Evolutionary conservation across 2,329 filamentous ascomycete genomes (phyloP).

Genomic region (Zymoseptoria ardabiliae): DNA sequence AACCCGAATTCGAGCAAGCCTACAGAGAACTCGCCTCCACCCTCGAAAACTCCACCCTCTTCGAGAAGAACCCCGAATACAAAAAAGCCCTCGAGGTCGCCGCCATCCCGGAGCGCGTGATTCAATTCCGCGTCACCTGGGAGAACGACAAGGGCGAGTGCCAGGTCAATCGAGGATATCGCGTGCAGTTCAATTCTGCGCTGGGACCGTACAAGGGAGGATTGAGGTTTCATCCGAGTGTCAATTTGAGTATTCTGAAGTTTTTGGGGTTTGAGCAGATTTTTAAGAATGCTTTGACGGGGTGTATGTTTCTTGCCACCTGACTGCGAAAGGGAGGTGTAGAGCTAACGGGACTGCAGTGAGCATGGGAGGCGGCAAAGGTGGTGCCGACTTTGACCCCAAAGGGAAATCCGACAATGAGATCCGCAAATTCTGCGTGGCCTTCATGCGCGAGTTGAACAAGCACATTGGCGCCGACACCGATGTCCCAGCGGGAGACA

Average conservation of each 20-base stretch:
- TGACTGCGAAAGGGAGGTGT: background rate
- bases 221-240: slow-evolving; percentile 85
- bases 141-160: slow-evolving; percentile 85
- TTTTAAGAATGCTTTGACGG: slow-evolving; percentile 98
- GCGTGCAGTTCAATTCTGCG: slow-evolving; percentile 97
- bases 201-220: slow-evolving; percentile 98
- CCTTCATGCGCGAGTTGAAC: slow-evolving; percentile 93
- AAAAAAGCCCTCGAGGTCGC: slow-evolving; percentile 80
- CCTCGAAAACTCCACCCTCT: slow-evolving; percentile 87
- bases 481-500: slow-evolving; percentile 94
- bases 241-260: slow-evolving; percentile 75
- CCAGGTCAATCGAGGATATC: slow-evolving; percentile 90
- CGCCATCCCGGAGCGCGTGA: slow-evolving; percentile 85
- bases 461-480: slow-evolving; percentile 95
- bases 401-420: slow-evolving; percentile 97
- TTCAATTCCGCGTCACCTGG: slow-evolving; percentile 97
- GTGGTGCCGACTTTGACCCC: slow-evolving; percentile 96
- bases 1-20: slow-evolving; percentile 98
- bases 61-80: slow-evolving; percentile 92
- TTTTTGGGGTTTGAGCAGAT: slow-evolving; percentile 99
- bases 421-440: slow-evolving; percentile 92
- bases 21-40: slow-evolving; percentile 90
- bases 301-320: slow-evolving; percentile 55
- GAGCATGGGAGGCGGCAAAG: slow-evolving; percentile 95
- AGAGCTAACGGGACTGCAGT: slow-evolving; percentile 40